phyloP scores from a whole-genome alignment of 1,284 basidiomycete species.

The Fomitopsis palustris region DNA sequence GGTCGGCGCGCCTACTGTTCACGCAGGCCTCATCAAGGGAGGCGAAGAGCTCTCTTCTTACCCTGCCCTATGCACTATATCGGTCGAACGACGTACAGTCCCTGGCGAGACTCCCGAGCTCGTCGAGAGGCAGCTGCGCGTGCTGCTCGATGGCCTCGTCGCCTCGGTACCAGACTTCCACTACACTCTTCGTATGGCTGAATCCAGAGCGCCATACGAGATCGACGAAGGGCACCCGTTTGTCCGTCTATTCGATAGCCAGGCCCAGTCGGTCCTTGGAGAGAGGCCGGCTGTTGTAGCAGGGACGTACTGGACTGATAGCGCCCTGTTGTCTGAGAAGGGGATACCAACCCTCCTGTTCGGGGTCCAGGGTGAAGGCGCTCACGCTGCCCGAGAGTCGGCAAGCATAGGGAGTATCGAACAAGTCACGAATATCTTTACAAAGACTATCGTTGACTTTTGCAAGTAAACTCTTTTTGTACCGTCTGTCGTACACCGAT shows the following conservation, averaged over 20 bases:
- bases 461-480: not conserved
- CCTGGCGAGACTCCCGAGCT: slow-evolving; percentile 8
- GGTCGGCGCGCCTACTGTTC: slow-evolving; percentile 5
- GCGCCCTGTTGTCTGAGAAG: slow-evolving; percentile 7
- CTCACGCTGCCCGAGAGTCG: slow-evolving; percentile 5
- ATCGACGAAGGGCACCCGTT: slow-evolving; percentile 4
- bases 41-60: slow-evolving; percentile 10
- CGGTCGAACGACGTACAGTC: slow-evolving; percentile 8
- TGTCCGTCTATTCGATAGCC: not conserved
- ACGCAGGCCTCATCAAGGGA: slow-evolving; percentile 8
- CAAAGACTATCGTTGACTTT: slow-evolving; percentile 4
- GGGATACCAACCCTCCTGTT: slow-evolving; percentile 9
- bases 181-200: slow-evolving; percentile 4
- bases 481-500: too few relatives aligned
- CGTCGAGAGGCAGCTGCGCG: slow-evolving; percentile 3
- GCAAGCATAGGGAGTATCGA: slow-evolving; percentile 3
- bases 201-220: slow-evolving; percentile 5
- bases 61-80: slow-evolving; percentile 7
- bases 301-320: slow-evolving; percentile 9
- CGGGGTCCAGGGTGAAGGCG: slow-evolving; percentile 7
- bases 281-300: not conserved
- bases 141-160: slow-evolving; percentile 1
- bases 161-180: slow-evolving; percentile 3
- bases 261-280: not conserved
- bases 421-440: slow-evolving; percentile 2